These are phyloP conservation scores for Musa itinerans DNA, from an alignment of 176 grass and related monocot species.

Conservation along the genomic window DNA sequence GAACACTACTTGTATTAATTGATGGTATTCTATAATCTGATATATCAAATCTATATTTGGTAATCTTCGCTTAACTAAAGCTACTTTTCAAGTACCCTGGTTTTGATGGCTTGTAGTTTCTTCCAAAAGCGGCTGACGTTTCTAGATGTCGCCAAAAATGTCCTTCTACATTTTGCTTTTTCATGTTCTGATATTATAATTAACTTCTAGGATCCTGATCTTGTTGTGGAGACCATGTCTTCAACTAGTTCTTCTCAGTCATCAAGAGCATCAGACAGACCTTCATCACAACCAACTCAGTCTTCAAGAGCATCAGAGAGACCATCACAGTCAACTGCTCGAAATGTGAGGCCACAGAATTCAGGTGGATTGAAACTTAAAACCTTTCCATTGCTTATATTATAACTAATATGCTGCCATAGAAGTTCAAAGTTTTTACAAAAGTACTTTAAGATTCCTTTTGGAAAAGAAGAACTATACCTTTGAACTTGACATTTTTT, in stretches of 20 bases:
- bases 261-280: conserved; percentile 28
- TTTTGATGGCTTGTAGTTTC: neutral
- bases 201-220: conserved; percentile 44
- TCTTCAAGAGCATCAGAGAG: conserved; percentile 30
- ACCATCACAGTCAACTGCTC: conserved; percentile 41
- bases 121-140: neutral
- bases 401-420: neutral
- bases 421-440: neutral
- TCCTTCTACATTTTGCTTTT: neutral
- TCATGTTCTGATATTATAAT: neutral
- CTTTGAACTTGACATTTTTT: conserved; percentile 26
- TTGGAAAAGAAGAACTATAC: neutral
- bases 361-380: conserved; percentile 43
- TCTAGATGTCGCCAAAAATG: neutral
- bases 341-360: conserved; percentile 47
- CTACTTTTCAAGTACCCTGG: too few species aligned
- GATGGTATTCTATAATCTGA: too few species aligned
- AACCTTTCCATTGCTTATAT: neutral
- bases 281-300: conserved; percentile 41
- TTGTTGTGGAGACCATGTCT: conserved; percentile 59
- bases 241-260: conserved; percentile 45
- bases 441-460: neutral
- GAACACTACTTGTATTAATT: too few species aligned
- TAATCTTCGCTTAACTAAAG: too few species aligned
- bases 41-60: too few species aligned